phyloP scores from a whole-genome alignment of 257 asterid genomes.

The Solanum pennellii region DNA sequence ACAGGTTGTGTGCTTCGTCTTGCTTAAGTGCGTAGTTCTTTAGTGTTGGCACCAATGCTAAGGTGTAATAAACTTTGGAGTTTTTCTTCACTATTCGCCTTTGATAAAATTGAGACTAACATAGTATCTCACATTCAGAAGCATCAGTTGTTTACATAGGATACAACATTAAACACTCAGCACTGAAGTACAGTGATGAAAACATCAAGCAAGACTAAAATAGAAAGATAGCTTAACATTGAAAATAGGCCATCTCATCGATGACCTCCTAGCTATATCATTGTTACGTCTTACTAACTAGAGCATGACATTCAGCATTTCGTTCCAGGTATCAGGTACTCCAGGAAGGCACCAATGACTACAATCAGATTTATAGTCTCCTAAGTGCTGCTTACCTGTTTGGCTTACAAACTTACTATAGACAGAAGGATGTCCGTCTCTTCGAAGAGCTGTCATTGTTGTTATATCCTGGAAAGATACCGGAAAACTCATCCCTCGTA shows the following conservation, averaged over 20 bases:
- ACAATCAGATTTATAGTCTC: slow-evolving; percentile 47
- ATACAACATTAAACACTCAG: background rate
- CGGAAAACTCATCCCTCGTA: slow-evolving; percentile 49
- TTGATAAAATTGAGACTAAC: background rate
- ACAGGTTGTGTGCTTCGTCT: background rate
- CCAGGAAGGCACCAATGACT: slow-evolving; percentile 97
- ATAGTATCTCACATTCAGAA: background rate
- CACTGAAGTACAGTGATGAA: background rate
- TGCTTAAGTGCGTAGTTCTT: background rate
- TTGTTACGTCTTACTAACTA: background rate
- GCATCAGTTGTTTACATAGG: background rate
- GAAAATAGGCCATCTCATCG: background rate
- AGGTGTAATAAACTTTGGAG: background rate
- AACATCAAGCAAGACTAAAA: background rate
- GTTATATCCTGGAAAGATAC: slow-evolving; percentile 64
- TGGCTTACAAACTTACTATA: slow-evolving; percentile 39
- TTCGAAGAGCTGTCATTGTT: slow-evolving; percentile 42
- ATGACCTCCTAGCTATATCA: background rate
- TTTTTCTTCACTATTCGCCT: background rate
- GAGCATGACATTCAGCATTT: slow-evolving; percentile 51
- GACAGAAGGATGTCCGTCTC: slow-evolving; percentile 89
- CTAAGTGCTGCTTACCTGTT: slow-evolving; percentile 27
- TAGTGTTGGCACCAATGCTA: background rate
- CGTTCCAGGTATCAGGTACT: slow-evolving; percentile 90
- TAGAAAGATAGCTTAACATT: background rate